A percentile compares a stretch with the other conserved stretches of the same genome.
Conservation (phyloP, 805 yeast species). For the Saturnispora dispora region DNA sequence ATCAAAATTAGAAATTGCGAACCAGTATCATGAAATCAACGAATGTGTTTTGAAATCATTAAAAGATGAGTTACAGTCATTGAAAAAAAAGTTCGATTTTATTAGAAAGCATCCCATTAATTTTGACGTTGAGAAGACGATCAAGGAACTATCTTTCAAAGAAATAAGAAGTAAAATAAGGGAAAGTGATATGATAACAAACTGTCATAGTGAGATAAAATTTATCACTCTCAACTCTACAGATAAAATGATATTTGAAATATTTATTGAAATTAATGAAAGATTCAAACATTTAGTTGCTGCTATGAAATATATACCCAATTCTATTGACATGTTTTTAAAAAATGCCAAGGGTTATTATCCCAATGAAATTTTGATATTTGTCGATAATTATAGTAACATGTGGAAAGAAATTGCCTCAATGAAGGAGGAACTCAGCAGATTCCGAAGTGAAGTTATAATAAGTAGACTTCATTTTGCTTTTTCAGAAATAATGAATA, state of each 20-base stretch:
- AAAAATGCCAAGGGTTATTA: constrained; percentile 22
- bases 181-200: constrained; percentile 1
- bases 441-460: constrained; percentile 37
- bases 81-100: constrained; percentile 8
- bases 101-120: constrained; percentile 28
- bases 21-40: constrained; percentile 37
- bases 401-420: constrained; percentile 34
- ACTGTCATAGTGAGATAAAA: background rate
- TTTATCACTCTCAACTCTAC: constrained; percentile 1
- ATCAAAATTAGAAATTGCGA: constrained; percentile 30
- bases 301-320: constrained; percentile 43
- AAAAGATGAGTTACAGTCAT: constrained; percentile 26
- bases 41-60: constrained; percentile 34
- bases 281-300: constrained; percentile 43
- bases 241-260: constrained; percentile 5
- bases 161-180: constrained; percentile 2
- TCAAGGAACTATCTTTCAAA: background rate
- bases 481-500: constrained; percentile 38
- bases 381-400: constrained; percentile 32
- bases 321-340: constrained; percentile 37
- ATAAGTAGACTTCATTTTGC: constrained; percentile 50
- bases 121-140: constrained; percentile 28
- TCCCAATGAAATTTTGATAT: constrained; percentile 25
- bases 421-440: constrained; percentile 32
- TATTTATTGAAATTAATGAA: constrained; percentile 34